Evolutionary conservation across 345 rosid species (phyloP), one percentile per base, ranked within the genome.

Genomic region (Citrus trifoliata): DNA sequence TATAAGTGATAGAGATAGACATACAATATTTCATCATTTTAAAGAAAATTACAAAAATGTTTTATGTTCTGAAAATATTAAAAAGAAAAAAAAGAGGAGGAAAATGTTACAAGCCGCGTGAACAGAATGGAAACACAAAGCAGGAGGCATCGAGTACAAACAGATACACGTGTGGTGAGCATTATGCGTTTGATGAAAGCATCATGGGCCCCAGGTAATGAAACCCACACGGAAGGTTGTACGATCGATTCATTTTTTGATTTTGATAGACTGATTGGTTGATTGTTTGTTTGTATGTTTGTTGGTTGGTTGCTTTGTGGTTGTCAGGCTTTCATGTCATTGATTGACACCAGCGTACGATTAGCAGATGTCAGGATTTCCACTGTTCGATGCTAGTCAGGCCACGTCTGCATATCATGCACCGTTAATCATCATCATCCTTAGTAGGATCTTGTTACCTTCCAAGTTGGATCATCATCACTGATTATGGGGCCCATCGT

Each of bases 331-430:
- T 28, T 25, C 32, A 59, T 14, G n/a, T 48, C n/a, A 5, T 25
- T 27, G 37, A 70, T 69, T 70, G 30, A 24, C 71, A 35, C 40
- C 70, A 66, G 3, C 21, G 27, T 74, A 10, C 67, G 68, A 27
- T 25, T 18, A 14, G 53, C 38, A 16, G 1, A 28, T 3, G 51
- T 5, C 2, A 7, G 24, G 62, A 30, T 75, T 48, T 46, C 62
- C 14, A 79, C 28, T 76, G 51, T 16, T 58, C 66, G 84, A 75
- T 72, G 73, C 13, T 16, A 73, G 74, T 30, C 10, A 35, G 51
- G 70, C 87, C 87, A 83, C 88, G 87, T 80, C 80, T 59, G 16
- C 32, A 42, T 69, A 78, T 71, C 62, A 10, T 18, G 27, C 5
- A 60, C 87, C 87, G 37, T 53, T 78, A 68, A 81, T 73, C 46